Evolutionary conservation across 2,329 filamentous ascomycete species (phyloP), one percentile per base, ranked within the genome.

Genomic region (Phyllachora maydis): DNA sequence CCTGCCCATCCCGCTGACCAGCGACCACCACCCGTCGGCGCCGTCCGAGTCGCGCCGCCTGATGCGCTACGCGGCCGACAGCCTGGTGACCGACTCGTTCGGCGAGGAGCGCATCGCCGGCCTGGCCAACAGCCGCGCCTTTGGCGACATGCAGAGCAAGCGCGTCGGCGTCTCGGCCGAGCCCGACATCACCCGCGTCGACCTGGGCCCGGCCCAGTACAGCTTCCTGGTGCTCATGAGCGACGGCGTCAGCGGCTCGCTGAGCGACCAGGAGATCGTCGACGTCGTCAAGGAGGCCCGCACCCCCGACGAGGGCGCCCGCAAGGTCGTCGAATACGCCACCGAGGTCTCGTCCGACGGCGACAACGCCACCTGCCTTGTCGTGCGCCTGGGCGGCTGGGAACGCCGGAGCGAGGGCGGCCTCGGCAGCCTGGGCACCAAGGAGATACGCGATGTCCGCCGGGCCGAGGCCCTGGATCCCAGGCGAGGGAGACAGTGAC

Each of bases 51-150:
- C 75, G 7, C 71, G 68, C 19, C 68, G 88, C 6, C 61, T 98
- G 13, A n/a, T n/a, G n/a, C 74, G 83, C 21, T 72, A 83, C 23
- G 95, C 83, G 17, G 67, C 76, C 15, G 73, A 58, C 14, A 61
- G 74, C 3, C 85, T 95, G 42, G 74, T 92, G 11, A 88, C 85
- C 0, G 88, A 98, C 49, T 90, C 79, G 16, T 98, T 98, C 45
- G 88, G 88, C 40, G 88, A 98, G 50, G 83, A 95, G 49, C 81
- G 88, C 35, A 88, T 98, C 46, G 72, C 72, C 9, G 85, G 88
- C 0, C 61, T 98, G 1, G 88, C 88, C 35, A 98, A 98, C 50
- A 90, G 79, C 16, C 76, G 88, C 15, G 65, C 88, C 4, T 95
- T 98, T 42, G 88, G 88, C 14, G 88, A 98, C 51, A 81, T 93